Percentiles rank a stretch among this genome's conserved stretches.
Evolutionary conservation across 2,329 filamentous ascomycete genomes (phyloP).

Genomic region (Arthrobotrys iridis): DNA sequence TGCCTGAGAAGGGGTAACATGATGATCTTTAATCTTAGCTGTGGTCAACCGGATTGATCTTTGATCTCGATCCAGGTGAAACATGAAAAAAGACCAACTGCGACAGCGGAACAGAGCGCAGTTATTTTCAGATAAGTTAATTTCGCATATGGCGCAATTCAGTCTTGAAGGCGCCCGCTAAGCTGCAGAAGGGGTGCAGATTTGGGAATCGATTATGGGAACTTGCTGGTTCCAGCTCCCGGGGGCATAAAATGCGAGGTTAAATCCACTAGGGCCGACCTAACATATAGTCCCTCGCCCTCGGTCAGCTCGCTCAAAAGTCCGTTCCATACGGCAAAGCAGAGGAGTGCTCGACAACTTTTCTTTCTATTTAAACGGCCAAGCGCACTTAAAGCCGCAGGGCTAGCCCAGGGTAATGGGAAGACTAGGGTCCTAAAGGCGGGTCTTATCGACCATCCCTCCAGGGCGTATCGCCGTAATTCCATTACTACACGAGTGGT

Average conservation of each 20-base stretch:
- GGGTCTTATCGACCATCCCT: constrained; percentile 50
- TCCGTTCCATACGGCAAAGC: constrained; percentile 19
- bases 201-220: constrained; percentile 37
- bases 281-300: constrained; percentile 28
- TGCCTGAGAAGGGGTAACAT: background rate
- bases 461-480: constrained; percentile 51
- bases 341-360: constrained; percentile 24
- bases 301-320: constrained; percentile 17
- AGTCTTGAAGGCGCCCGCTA: constrained; percentile 35
- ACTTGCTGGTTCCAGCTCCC: constrained; percentile 35
- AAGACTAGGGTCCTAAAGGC: constrained; percentile 44
- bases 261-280: constrained; percentile 30
- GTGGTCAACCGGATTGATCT: constrained; percentile 2
- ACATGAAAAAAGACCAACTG: constrained; percentile 21
- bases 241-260: constrained; percentile 16
- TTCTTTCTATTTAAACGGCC: constrained; percentile 41
- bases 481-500: constrained; percentile 51
- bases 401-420: constrained; percentile 53
- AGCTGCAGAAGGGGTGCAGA: constrained; percentile 35
- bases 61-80: constrained; percentile 27
- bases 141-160: constrained; percentile 51
- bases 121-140: constrained; percentile 54
- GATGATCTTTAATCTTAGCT: constrained; percentile 6
- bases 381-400: constrained; percentile 47
- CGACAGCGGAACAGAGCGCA: constrained; percentile 52